Percentiles rank a stretch among this genome's conserved stretches.
phyloP scores from a whole-genome alignment of 106 monocot species.

The Dioscorea alata region DNA sequence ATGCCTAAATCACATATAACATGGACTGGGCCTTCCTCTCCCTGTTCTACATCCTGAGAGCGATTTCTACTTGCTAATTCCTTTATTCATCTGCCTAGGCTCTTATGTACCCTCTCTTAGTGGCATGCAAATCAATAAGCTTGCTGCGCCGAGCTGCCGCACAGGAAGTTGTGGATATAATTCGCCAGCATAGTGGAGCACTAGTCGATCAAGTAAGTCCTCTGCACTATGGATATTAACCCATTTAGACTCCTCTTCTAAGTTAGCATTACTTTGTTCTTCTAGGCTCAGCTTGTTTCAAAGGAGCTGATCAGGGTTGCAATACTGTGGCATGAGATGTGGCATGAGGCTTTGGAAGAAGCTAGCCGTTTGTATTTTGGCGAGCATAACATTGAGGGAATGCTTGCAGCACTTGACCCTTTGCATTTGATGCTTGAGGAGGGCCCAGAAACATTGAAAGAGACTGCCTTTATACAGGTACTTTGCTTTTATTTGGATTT shows the following conservation, averaged over 20 bases:
- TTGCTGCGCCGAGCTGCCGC: slow-evolving; percentile 79
- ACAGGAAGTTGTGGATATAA: slow-evolving; percentile 95
- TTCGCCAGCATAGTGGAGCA: slow-evolving; percentile 88
- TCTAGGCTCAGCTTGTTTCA: slow-evolving; percentile 96
- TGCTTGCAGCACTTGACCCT: slow-evolving; percentile 83
- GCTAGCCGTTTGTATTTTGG: slow-evolving; percentile 99
- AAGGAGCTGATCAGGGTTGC: slow-evolving; percentile 98
- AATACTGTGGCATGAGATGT: slow-evolving; percentile 99
- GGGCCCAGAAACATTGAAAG: slow-evolving; percentile 80
- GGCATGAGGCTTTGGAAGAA: slow-evolving; percentile 99
- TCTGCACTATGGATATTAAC: background rate
- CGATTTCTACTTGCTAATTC: background rate
- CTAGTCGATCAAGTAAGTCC: slow-evolving; percentile 87
- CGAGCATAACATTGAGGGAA: slow-evolving; percentile 96
- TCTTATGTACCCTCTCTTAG: slow-evolving; percentile 95
- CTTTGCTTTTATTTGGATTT: background rate
- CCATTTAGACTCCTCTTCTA: background rate
- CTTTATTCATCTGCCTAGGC: slow-evolving; percentile 35
- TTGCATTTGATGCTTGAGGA: slow-evolving; percentile 82
- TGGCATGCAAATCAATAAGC: slow-evolving; percentile 99
- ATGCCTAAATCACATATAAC: no score
- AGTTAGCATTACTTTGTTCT: slow-evolving; percentile 6
- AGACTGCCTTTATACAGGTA: slow-evolving; percentile 93
- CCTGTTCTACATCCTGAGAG: background rate
- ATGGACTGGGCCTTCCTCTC: no score